A percentile compares a stretch with the other conserved stretches of the same genome.
phyloP scores from a whole-genome alignment of 352 stramenopile genomes.

The Phytophthora podocarpi region DNA sequence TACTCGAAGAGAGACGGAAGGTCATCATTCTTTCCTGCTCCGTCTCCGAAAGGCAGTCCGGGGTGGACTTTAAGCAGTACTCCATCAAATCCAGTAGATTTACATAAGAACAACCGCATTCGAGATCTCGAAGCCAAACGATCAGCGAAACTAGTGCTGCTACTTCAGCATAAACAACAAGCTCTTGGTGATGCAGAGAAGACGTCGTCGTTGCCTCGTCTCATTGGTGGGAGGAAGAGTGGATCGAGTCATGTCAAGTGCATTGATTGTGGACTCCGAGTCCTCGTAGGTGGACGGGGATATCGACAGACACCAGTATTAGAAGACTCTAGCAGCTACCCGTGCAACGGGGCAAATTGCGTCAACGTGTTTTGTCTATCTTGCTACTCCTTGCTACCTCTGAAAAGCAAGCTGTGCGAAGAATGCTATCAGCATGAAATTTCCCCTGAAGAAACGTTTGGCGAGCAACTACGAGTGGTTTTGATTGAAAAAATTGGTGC shows the following conservation, averaged over 20 bases:
- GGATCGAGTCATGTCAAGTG: conserved; percentile 61
- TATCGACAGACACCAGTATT: neutral
- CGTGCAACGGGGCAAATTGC: conserved; percentile 64
- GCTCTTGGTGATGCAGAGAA: conserved; percentile 63
- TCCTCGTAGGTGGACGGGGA: conserved; percentile 43
- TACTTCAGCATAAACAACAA: conserved; percentile 67
- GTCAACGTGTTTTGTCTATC: conserved; percentile 59
- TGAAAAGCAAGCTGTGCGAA: conserved; percentile 67
- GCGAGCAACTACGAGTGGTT: conserved; percentile 61
- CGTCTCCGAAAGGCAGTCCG: conserved; percentile 6
- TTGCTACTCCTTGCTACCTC: conserved; percentile 55
- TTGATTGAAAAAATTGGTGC: conserved; percentile 71
- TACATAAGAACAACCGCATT: conserved; percentile 65
- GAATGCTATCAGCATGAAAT: conserved; percentile 78
- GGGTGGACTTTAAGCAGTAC: neutral
- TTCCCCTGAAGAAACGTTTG: conserved; percentile 47
- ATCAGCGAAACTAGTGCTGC: conserved; percentile 32
- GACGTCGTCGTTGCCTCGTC: conserved; percentile 49
- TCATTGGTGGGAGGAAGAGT: conserved; percentile 81
- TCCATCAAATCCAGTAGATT: conserved; percentile 15
- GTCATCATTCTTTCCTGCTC: neutral
- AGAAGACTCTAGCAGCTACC: conserved; percentile 4
- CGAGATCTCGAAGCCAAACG: conserved; percentile 69
- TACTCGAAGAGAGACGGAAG: conserved; percentile 12
- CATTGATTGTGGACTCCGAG: conserved; percentile 52